Conservation (phyloP, 2,329 filamentous ascomycete genomes). For the Myriosclerotinia scirpicola region DNA sequence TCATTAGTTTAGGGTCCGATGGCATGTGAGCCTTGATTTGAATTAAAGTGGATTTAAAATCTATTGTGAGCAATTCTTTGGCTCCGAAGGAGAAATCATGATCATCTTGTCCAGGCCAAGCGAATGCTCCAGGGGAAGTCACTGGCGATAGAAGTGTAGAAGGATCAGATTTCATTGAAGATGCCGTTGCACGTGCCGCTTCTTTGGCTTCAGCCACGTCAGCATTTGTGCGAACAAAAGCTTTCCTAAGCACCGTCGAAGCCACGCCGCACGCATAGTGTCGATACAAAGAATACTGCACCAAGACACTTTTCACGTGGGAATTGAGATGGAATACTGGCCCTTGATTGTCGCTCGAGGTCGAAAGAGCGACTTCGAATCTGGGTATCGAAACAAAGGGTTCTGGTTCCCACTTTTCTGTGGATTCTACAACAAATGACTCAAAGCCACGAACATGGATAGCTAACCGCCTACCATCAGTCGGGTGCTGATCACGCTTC, state of each 20-base stretch:
- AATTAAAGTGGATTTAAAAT: slow-evolving; percentile 77
- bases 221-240: slow-evolving; percentile 58
- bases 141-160: slow-evolving; percentile 37
- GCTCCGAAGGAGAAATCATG: slow-evolving; percentile 30
- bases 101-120: slow-evolving; percentile 16
- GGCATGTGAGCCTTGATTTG: slow-evolving; percentile 90
- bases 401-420: slow-evolving; percentile 80
- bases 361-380: slow-evolving; percentile 83
- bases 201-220: slow-evolving; percentile 47
- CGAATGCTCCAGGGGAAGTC: slow-evolving; percentile 33
- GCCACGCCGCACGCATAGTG: slow-evolving; percentile 90
- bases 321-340: slow-evolving; percentile 86
- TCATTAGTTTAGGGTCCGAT: slow-evolving; percentile 83
- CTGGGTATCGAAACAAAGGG: slow-evolving; percentile 83
- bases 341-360: slow-evolving; percentile 81
- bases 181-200: slow-evolving; percentile 35
- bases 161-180: slow-evolving; percentile 22
- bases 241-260: slow-evolving; percentile 68
- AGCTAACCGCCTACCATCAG: slow-evolving; percentile 79
- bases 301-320: slow-evolving; percentile 71
- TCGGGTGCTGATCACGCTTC: slow-evolving; percentile 51
- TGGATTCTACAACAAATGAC: slow-evolving; percentile 84
- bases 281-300: slow-evolving; percentile 91
- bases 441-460: slow-evolving; percentile 82
- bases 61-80: slow-evolving; percentile 73